phyloP scores from a whole-genome alignment of 2,329 filamentous ascomycete genomes.

The Trichoderma citrinoviride region DNA sequence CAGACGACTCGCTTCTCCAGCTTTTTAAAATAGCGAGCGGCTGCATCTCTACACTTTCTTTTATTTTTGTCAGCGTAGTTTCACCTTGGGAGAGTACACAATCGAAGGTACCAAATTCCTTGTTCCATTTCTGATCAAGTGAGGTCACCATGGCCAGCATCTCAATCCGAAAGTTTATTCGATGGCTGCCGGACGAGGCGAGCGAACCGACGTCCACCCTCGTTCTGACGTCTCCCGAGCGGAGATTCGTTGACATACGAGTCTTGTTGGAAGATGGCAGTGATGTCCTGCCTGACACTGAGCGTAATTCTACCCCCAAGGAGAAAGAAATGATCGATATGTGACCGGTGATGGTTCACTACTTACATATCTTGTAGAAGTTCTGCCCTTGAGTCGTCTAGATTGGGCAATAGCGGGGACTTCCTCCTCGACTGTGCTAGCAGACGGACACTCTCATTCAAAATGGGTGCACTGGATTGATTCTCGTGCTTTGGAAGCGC shows the following conservation, averaged over 20 bases:
- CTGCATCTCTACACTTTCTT: background rate
- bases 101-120: background rate
- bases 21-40: background rate
- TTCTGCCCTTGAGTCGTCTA: constrained; percentile 38
- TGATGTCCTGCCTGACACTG: background rate
- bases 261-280: constrained; percentile 40
- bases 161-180: constrained; percentile 58
- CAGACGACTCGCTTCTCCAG: background rate
- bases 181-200: constrained; percentile 52
- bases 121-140: background rate
- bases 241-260: constrained; percentile 61
- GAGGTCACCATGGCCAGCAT: constrained; percentile 45
- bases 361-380: constrained; percentile 7
- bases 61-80: background rate
- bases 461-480: constrained; percentile 61
- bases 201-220: constrained; percentile 62
- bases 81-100: background rate
- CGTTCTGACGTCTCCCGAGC: constrained; percentile 59
- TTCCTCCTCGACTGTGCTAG: constrained; percentile 39
- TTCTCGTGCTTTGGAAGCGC: constrained; percentile 42
- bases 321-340: no score
- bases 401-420: constrained; percentile 66
- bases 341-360: background rate
- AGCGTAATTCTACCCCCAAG: background rate
- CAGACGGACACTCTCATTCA: constrained; percentile 36